phyloP scores from a whole-genome alignment of 169 alveolate species.

The Theileria orientalis region DNA sequence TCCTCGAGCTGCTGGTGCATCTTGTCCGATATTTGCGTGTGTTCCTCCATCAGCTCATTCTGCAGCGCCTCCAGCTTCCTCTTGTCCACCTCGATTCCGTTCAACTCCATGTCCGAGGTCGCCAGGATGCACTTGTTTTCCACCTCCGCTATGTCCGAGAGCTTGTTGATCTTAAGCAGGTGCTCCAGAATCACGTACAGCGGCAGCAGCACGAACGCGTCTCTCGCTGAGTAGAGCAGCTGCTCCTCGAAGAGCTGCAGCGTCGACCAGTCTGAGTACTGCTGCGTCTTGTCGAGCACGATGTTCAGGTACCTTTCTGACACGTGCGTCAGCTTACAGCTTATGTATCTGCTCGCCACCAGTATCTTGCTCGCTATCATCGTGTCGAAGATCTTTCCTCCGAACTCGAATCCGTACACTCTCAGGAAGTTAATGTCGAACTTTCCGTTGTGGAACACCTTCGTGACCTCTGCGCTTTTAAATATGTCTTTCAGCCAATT shows the following conservation, averaged over 20 bases:
- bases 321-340: constrained; percentile 75
- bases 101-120: constrained; percentile 81
- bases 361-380: constrained; percentile 76
- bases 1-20: constrained; percentile 67
- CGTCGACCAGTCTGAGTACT: constrained; percentile 78
- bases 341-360: constrained; percentile 73
- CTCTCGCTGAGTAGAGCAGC: constrained; percentile 79
- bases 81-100: constrained; percentile 77
- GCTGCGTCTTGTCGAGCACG: constrained; percentile 79
- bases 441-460: constrained; percentile 82
- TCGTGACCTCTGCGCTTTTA: constrained; percentile 50
- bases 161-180: constrained; percentile 64
- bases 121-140: constrained; percentile 81
- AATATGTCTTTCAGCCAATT: constrained; percentile 58
- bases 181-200: constrained; percentile 71
- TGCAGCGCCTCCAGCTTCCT: constrained; percentile 68
- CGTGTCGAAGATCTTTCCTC: constrained; percentile 77
- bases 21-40: constrained; percentile 52
- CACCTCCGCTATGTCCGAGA: constrained; percentile 71
- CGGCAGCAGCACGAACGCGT: constrained; percentile 79
- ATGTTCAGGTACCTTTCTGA: constrained; percentile 76
- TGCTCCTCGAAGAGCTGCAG: constrained; percentile 73
- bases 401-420: constrained; percentile 44
- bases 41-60: constrained; percentile 65
- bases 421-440: constrained; percentile 78